Conservation (phyloP, 495 filamentous ascomycete genomes). For the Rhizodiscina lignyota region DNA sequence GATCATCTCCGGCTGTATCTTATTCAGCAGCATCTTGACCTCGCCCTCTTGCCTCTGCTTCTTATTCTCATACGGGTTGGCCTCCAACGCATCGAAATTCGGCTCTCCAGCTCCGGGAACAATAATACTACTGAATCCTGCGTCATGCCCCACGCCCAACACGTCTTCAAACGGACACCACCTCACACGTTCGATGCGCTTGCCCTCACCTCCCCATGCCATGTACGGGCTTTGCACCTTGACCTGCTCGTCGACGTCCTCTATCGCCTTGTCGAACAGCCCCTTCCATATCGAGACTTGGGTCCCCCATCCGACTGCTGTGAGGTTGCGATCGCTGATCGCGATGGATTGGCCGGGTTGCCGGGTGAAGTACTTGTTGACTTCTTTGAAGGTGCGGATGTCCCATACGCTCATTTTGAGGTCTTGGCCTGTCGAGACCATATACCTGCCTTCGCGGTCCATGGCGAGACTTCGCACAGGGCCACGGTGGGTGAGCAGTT, state of each 20-base stretch:
- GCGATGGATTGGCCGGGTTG: conserved; percentile 70
- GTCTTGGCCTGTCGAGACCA: conserved; percentile 88
- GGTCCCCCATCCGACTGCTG: conserved; percentile 85
- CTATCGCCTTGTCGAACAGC: conserved; percentile 50
- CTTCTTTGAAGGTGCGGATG: conserved; percentile 81
- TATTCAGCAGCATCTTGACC: conserved; percentile 74
- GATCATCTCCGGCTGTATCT: conserved; percentile 95
- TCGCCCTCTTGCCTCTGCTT: conserved; percentile 91
- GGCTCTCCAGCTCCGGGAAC: conserved; percentile 89
- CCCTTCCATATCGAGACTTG: conserved; percentile 79
- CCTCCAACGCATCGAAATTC: conserved; percentile 86
- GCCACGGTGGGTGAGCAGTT: conserved; percentile 83
- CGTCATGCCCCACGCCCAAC: conserved; percentile 65
- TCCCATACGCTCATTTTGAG: conserved; percentile 91
- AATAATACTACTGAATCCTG: conserved; percentile 77
- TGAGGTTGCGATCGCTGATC: conserved; percentile 75
- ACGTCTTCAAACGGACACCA: conserved; percentile 97
- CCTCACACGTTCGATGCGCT: conserved; percentile 57
- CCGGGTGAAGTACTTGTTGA: conserved; percentile 77
- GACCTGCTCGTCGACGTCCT: conserved; percentile 52
- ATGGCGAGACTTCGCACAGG: conserved; percentile 79
- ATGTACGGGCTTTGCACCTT: conserved; percentile 85
- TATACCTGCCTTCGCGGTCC: conserved; percentile 82
- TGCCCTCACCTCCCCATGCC: conserved; percentile 78
- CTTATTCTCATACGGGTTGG: conserved; percentile 90